A percentile compares a stretch with the other conserved stretches of the same genome.
Conservation (phyloP, 371 early-diverging fungal genomes). For the Mycotypha africana region DNA sequence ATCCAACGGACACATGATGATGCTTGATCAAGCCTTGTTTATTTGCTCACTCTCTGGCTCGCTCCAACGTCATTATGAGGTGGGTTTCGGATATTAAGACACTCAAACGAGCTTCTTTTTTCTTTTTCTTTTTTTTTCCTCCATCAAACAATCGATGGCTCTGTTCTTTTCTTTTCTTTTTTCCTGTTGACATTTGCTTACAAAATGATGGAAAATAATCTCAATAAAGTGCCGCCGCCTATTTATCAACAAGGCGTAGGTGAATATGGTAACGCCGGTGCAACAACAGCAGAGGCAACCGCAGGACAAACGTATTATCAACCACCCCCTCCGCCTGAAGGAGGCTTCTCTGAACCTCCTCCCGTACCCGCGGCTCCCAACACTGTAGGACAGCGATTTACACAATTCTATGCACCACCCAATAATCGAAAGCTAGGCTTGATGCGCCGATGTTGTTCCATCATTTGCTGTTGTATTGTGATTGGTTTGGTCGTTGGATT, state of each 20-base stretch:
- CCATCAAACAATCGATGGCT: neutral
- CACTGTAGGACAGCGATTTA: constrained; percentile 12
- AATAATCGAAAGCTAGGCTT: constrained; percentile 22
- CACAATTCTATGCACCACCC: constrained; percentile 26
- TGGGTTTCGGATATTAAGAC: too few relatives aligned
- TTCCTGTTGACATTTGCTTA: too few relatives aligned
- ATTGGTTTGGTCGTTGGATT: constrained; percentile 26
- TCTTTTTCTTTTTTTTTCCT: neutral
- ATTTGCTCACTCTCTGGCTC: too few relatives aligned
- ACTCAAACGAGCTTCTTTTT: too few relatives aligned
- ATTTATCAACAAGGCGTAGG: constrained; percentile 7
- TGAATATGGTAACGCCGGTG: too few relatives aligned
- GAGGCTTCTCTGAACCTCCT: neutral
- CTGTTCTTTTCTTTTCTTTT: neutral
- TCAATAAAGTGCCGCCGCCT: constrained; percentile 6
- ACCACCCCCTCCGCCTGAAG: constrained; percentile 19
- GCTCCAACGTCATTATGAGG: too few relatives aligned
- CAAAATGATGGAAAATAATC: constrained; percentile 1
- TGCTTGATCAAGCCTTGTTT: too few relatives aligned
- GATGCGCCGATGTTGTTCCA: constrained; percentile 21
- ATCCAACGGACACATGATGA: too few relatives aligned
- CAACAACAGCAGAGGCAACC: too few relatives aligned
- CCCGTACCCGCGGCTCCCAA: constrained; percentile 4
- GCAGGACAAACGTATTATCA: constrained; percentile 21
- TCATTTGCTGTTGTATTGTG: constrained; percentile 27